Conservation (phyloP, 2,329 filamentous ascomycete species). For the Ceratocystis variospora region DNA sequence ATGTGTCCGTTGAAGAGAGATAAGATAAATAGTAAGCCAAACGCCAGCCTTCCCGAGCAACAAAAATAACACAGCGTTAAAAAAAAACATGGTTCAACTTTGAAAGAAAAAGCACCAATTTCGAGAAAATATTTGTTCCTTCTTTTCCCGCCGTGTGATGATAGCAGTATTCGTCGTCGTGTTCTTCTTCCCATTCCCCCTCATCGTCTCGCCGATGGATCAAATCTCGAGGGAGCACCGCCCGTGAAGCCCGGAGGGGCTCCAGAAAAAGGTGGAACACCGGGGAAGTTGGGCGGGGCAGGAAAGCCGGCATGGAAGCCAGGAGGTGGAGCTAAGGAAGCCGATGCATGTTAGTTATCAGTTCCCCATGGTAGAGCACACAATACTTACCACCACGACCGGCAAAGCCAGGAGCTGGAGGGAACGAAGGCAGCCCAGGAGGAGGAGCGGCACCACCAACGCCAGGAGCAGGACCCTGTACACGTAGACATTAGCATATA, state of each 20-base stretch:
- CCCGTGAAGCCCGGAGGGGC: constrained; percentile 40
- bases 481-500: not conserved
- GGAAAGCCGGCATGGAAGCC: constrained; percentile 39
- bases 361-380: too few relatives aligned
- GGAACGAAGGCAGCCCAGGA: constrained; percentile 40
- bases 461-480: constrained; percentile 65
- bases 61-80: constrained; percentile 19
- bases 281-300: constrained; percentile 33
- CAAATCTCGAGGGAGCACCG: constrained; percentile 57
- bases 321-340: constrained; percentile 26
- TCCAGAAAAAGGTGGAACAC: constrained; percentile 30
- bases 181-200: constrained; percentile 2
- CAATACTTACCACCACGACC: constrained; percentile 41
- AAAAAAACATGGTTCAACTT: constrained; percentile 15
- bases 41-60: constrained; percentile 19
- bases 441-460: constrained; percentile 62
- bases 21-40: constrained; percentile 20
- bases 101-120: constrained; percentile 5
- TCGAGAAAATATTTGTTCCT: constrained; percentile 8
- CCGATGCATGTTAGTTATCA: too few relatives aligned
- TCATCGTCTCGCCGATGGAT: constrained; percentile 53
- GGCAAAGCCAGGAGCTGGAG: constrained; percentile 40
- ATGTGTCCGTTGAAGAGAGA: constrained; percentile 15
- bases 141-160: not conserved
- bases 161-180: constrained; percentile 4